Base-by-base conservation (phyloP, 441 rosid species). In the Populus hybrid region DNA sequence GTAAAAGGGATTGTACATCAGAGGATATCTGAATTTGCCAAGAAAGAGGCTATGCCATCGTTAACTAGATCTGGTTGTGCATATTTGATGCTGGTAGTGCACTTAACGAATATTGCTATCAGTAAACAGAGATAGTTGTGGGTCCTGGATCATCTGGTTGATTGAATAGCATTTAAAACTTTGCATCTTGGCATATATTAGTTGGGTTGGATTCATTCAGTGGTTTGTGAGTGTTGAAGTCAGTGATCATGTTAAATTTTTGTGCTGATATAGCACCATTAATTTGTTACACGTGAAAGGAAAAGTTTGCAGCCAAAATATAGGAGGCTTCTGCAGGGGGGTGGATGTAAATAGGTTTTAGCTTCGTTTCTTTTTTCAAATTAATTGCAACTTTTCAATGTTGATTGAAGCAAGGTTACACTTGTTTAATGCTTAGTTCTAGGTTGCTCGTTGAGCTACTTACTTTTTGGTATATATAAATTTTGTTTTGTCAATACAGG, bases 21-120 rank as follows among this genome's bases (percentile, higher is more conserved):
- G 80, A 92, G 99, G 74, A 92, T 95, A 84, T 87, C 95, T 77
- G 97, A 94, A 74, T 96, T 90, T 86, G 68, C 99, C 75, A 96
- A 92, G 87, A 96, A 90, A 81, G 98, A 94, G 88, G 88, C 93
- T 68, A 86, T 96, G 87, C 95, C 98, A 70, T 91, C 97, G 38
- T 87, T 96, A 89, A 96, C 98, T 57, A 91, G 99, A 88, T 90
- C 98, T 67, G 98, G 99, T 74, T 96, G 99, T 87, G 94, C 98
- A 75, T 95, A 95, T 82, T 87, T 95, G 74, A 93, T 90, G 92
- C 98, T 91, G 97, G 99, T 94, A 88, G 32, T 70, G 76, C 81
- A 23, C 12, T 28, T 40, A 63, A 71, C 46, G 16, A 30, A 20
- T 46, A 28, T 32, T 36, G 14, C 61, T 20, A 28, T 71, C 24